A percentile compares a stretch with the other conserved stretches of the same genome.
phyloP scores from a whole-genome alignment of 306 rosid genomes.

The Dicorynia guianensis region DNA sequence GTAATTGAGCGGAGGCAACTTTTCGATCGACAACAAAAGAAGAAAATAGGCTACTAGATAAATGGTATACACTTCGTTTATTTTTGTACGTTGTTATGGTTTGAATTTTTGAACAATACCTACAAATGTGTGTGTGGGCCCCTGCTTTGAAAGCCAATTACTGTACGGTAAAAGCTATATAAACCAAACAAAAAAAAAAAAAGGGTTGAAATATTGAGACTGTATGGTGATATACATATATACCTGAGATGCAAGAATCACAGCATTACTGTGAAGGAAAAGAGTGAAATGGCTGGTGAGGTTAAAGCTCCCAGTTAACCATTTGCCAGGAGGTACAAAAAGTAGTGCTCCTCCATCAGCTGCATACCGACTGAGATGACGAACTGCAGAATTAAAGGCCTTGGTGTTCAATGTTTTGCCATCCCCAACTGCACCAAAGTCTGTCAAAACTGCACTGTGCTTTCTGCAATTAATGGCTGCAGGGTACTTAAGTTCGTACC shows the following conservation, averaged over 20 bases:
- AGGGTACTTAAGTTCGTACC: not conserved
- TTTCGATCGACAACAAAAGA: too few species aligned
- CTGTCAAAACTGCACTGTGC: conserved; percentile 61
- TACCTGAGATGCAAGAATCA: conserved; percentile 66
- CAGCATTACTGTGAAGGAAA: conserved; percentile 62
- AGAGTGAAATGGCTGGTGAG: conserved; percentile 83
- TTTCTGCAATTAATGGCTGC: conserved; percentile 53
- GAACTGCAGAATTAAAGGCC: conserved; percentile 59
- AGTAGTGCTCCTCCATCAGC: conserved; percentile 67
- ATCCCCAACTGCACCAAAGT: conserved; percentile 74
- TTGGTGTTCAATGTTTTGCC: conserved; percentile 66
- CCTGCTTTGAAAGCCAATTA: too few species aligned
- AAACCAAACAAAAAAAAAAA: too few species aligned
- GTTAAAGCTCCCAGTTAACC: conserved; percentile 77
- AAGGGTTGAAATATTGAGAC: too few species aligned
- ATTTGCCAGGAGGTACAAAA: conserved; percentile 69
- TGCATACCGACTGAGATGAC: conserved; percentile 44
- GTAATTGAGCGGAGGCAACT: too few species aligned
- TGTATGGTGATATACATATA: too few species aligned
- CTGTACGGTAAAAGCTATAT: too few species aligned
- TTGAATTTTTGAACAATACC: too few species aligned
- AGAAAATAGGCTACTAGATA: too few species aligned
- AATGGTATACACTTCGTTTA: too few species aligned
- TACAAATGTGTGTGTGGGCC: too few species aligned
- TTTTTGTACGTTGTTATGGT: too few species aligned